These are phyloP conservation scores for Fagopyrum esculentum DNA, from an alignment of 148 eudicot species.

Conservation along the genomic window DNA sequence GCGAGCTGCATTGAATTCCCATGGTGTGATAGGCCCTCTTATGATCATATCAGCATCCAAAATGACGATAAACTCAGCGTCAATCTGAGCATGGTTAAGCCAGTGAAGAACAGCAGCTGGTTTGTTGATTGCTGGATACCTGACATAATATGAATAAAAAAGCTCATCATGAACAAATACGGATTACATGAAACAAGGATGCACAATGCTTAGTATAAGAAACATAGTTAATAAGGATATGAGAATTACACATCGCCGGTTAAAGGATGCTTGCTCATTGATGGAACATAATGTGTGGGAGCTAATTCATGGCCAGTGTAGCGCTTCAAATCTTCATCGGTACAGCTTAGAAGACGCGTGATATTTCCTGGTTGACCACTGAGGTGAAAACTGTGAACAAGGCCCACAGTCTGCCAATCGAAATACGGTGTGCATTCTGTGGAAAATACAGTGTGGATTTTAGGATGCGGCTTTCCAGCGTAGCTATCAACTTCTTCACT, in stretches of 20 bases:
- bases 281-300: conserved; percentile 91
- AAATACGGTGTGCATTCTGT: conserved; percentile 88
- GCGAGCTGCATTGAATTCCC: conserved; percentile 81
- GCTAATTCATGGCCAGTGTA: conserved; percentile 85
- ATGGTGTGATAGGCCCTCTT: conserved; percentile 94
- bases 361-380: conserved; percentile 96
- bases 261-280: conserved; percentile 83
- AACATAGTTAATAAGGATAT: background rate
- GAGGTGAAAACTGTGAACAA: conserved; percentile 69
- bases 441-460: conserved; percentile 83
- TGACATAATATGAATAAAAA: conserved; percentile 15
- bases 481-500: conserved; percentile 29
- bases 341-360: conserved; percentile 90
- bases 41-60: conserved; percentile 96
- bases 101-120: conserved; percentile 95
- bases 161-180: conserved; percentile 5
- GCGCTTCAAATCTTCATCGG: conserved; percentile 77
- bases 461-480: conserved; percentile 44
- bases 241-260: conserved; percentile 84
- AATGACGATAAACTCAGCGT: conserved; percentile 82
- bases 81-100: conserved; percentile 75
- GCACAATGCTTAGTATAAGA: background rate
- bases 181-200: background rate
- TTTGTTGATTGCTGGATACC: conserved; percentile 99
- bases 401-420: conserved; percentile 97